phyloP scores from a whole-genome alignment of 345 rosid genomes.

The Eutrema heterophyllum region DNA sequence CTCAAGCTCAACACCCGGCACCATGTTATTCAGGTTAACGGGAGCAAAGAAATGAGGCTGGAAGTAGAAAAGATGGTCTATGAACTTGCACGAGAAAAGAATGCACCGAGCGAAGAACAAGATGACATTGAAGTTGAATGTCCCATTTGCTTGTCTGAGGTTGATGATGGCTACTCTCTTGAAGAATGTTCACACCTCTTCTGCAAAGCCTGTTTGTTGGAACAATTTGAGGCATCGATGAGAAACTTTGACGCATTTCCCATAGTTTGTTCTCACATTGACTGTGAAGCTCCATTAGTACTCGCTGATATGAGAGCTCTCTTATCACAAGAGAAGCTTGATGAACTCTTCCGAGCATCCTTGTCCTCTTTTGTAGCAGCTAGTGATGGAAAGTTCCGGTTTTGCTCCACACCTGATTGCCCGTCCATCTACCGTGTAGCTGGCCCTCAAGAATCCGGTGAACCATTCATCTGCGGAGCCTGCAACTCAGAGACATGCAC shows the following conservation, averaged over 20 bases:
- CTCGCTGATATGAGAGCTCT: constrained; percentile 59
- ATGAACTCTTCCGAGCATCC: constrained; percentile 79
- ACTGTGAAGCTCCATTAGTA: constrained; percentile 48
- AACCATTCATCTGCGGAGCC: constrained; percentile 70
- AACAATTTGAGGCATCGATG: constrained; percentile 69
- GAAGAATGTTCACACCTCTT: constrained; percentile 69
- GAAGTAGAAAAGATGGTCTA: constrained; percentile 55
- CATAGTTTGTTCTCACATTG: constrained; percentile 42
- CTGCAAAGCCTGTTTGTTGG: constrained; percentile 71
- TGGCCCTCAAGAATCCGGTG: constrained; percentile 27
- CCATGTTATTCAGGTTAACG: constrained; percentile 57
- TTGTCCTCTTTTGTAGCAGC: constrained; percentile 59
- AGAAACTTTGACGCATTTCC: constrained; percentile 70
- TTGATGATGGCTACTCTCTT: constrained; percentile 72
- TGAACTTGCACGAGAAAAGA: constrained; percentile 41
- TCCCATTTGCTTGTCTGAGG: constrained; percentile 79
- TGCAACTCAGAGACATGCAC: constrained; percentile 72
- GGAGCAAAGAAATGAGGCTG: constrained; percentile 54
- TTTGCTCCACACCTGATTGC: constrained; percentile 91
- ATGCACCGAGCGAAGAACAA: constrained; percentile 15
- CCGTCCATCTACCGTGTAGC: constrained; percentile 66
- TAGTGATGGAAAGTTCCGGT: constrained; percentile 55
- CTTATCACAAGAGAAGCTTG: constrained; percentile 56
- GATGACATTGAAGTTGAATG: constrained; percentile 40
- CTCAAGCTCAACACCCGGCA: constrained; percentile 50